Base-by-base conservation (phyloP, 78 protist genomes). In the Isochrysis galbana region DNA sequence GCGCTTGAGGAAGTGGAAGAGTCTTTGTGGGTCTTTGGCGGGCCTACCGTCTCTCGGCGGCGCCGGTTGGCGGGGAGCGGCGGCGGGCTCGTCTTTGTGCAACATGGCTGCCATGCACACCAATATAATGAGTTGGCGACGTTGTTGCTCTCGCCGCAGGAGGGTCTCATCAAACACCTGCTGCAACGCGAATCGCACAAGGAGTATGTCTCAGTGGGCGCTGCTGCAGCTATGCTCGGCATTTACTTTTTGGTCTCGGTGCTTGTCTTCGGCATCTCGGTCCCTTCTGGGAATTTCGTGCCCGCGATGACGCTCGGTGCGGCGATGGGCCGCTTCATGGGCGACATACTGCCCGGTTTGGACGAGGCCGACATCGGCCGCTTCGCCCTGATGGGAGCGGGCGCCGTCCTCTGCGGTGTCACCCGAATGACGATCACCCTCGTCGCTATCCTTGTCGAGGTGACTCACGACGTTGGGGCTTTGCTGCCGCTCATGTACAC, bases 351-450 rank as follows among this genome's bases (percentile, higher is more conserved):
- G 2, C 32, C 38, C 41, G n/a, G n/a, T n/a, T 38, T 69, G 25
- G 44, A 26, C 14, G 46, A 34, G 3, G 5, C 29, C 10, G 94
- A 94, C 91, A 51, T 95, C 1, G 96, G 97, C 1, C 26, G 90
- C 38, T 96, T 92, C 48, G 98, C 99, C 14, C 91, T 96, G 46
- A 91, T 98, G 46, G 99, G 99, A 11, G 93, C 97, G 0, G 98
- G 98, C 17, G 92, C 97, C 14, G 70, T 96, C 84, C 95, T 98
- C 91, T 96, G 94, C 84, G 99, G 99, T 3, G 95, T 95, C 45
- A 91, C 93, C 5, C 92, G 99, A 42, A 95, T 97, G 97, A 96
- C 98, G 41, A 93, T 98, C 78, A 92, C 96, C 5, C 90, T 97
- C 34, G 93, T 95, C 0, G 97, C 95, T 19, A 97, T 97, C 44